phyloP scores from a whole-genome alignment of 192 early-diverging fungal species.

The Entrophospora sp. region DNA sequence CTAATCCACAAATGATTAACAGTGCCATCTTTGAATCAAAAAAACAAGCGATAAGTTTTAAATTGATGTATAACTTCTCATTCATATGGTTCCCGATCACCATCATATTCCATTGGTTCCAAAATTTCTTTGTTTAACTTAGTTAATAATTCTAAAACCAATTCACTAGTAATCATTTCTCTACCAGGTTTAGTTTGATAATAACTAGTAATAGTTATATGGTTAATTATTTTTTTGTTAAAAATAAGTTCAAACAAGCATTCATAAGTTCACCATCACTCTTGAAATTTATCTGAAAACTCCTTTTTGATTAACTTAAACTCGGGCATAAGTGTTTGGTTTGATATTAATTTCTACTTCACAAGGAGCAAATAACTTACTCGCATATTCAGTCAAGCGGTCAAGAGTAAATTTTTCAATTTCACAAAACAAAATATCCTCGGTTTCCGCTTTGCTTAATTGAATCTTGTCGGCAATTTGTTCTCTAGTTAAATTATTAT shows the following conservation, averaged over 20 bases:
- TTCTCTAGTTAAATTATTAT: too few relatives aligned
- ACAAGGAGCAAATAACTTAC: too few relatives aligned
- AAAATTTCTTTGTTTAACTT: background rate
- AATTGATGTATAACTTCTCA: background rate
- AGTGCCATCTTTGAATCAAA: conserved; percentile 1
- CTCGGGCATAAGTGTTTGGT: too few relatives aligned
- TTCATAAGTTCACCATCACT: background rate
- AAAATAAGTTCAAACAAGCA: background rate
- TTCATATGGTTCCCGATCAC: background rate
- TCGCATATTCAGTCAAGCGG: too few relatives aligned
- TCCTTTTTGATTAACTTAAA: background rate
- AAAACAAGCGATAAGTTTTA: background rate
- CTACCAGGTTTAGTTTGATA: background rate
- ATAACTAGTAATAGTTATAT: background rate
- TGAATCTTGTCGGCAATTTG: too few relatives aligned
- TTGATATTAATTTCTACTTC: too few relatives aligned
- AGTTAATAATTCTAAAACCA: background rate
- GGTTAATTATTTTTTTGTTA: background rate
- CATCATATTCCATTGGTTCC: background rate
- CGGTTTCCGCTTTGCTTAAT: too few relatives aligned
- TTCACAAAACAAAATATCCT: too few relatives aligned
- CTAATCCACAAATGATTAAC: background rate
- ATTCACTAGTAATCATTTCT: conserved; percentile 2
- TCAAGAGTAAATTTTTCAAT: too few relatives aligned
- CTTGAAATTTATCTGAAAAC: background rate